Evolutionary conservation across 331 rosid genomes (phyloP), one percentile per base, ranked within the genome.

Genomic region (Stylosanthes scabra): DNA sequence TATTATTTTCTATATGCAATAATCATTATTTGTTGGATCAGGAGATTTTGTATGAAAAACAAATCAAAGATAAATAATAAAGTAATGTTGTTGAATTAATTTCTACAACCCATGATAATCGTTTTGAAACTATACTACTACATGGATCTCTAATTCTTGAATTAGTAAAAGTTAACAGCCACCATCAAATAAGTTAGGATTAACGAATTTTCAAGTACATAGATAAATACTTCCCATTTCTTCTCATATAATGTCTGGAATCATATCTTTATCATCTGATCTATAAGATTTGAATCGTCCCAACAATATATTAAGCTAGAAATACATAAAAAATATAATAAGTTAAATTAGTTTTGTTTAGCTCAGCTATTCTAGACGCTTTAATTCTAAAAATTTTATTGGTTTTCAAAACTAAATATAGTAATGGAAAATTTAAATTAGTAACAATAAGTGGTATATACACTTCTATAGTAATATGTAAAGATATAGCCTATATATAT

Each of bases 371-470:
- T n/a, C n/a, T 2, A 20, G 7, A 37, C 78, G 45, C 56, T 65
- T 44, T 31, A 31, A 50, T 27, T 42, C 80, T 62, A 40, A 61
- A 60, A 61, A 12, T 27, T 75, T 46, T 70, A 10, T 70, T 41
- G 61, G 47, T 12, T 69, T 41, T 63, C 63, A 15, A 61, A 7
- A 7, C 58, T 41, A 4, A 56, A 29, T 70, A 62, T 58, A 63
- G 70, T 63, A 74, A 41, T 15, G 54, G 61, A 59, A 56, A 66
- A 69, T 60, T 63, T 20, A 49, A 75, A 72, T 59, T 66, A 79
- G 59, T 42, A 66, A 59, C 54, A 59, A 59, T 31, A 59, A 16
- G 28, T 72, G 39, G 60, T 59, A 73, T 66, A 66, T 59, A 14
- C 45, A 8, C 28, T 51, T 40, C 56, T 67, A 49, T n/a, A 44